Conservation (phyloP, 73 alveolate genomes). For the Uronychia setigera region DNA sequence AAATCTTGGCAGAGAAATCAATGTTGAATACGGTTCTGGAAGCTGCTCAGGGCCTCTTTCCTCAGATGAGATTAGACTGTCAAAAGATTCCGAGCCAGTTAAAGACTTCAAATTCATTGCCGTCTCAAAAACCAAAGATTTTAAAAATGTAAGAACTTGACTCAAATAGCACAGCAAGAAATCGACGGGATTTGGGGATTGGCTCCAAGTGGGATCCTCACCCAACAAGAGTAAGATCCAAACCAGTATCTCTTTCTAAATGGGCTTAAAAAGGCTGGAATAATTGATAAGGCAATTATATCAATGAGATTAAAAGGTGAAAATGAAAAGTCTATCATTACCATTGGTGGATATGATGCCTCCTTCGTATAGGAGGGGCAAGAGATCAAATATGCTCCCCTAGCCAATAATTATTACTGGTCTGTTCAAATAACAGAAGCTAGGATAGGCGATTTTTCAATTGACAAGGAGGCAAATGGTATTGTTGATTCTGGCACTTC, state of each 20-base stretch:
- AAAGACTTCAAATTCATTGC: too few species aligned
- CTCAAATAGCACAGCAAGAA: too few species aligned
- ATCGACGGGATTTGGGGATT: conserved; percentile 6
- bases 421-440: conserved; percentile 14
- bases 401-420: conserved; percentile 34
- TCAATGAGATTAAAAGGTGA: not conserved
- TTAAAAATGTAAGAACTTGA: too few species aligned
- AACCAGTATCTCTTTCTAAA: not conserved
- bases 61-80: too few species aligned
- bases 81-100: too few species aligned
- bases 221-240: not conserved
- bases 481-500: conserved; percentile 59
- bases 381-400: conserved; percentile 25
- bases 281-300: not conserved
- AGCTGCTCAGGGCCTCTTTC: too few species aligned
- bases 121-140: too few species aligned
- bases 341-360: not conserved
- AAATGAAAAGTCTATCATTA: not conserved
- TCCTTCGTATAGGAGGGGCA: not conserved
- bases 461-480: conserved; percentile 9
- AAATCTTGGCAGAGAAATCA: too few species aligned
- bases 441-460: conserved; percentile 5
- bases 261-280: not conserved
- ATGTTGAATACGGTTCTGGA: too few species aligned
- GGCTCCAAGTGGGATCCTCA: conserved; percentile 1